Evolutionary conservation across 2,329 filamentous ascomycete genomes (phyloP).

Genomic region (Aquanectria penicillioides): DNA sequence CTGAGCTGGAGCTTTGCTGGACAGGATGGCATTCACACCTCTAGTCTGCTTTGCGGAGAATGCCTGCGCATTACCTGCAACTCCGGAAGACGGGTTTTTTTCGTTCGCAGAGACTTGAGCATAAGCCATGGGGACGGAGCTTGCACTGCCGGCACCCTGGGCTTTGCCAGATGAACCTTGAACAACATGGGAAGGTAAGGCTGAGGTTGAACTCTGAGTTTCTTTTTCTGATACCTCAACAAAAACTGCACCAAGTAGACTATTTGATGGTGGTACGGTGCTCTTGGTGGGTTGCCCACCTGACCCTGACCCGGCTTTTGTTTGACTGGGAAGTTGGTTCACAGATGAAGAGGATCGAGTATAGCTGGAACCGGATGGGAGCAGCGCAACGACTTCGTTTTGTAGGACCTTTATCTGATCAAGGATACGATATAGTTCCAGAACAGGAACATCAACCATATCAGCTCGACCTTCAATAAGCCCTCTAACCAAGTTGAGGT

Average conservation of each 20-base stretch:
- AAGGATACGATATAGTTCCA: conserved; percentile 40
- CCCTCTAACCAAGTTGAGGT: conserved; percentile 29
- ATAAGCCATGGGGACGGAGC: no score
- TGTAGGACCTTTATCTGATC: conserved; percentile 42
- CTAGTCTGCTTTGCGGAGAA: no score
- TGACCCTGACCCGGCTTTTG: neutral
- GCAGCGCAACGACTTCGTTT: conserved; percentile 40
- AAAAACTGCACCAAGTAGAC: conserved; percentile 3
- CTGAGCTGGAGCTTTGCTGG: neutral
- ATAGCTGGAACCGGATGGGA: conserved; percentile 32
- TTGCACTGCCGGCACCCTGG: no score
- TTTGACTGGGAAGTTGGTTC: neutral
- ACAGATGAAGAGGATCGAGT: neutral
- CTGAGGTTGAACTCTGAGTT: neutral
- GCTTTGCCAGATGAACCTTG: no score
- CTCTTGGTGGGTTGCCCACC: neutral
- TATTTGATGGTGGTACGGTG: neutral
- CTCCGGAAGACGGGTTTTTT: no score
- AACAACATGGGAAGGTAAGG: no score
- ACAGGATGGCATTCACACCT: no score
- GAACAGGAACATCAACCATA: conserved; percentile 39
- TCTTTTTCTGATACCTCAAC: neutral
- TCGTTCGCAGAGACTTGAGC: no score
- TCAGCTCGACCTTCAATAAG: conserved; percentile 39
- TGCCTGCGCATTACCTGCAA: no score